These are phyloP conservation scores for Hypoxylon sp. DNA, from an alignment of 2,329 filamentous ascomycete species.

Conservation along the genomic window DNA sequence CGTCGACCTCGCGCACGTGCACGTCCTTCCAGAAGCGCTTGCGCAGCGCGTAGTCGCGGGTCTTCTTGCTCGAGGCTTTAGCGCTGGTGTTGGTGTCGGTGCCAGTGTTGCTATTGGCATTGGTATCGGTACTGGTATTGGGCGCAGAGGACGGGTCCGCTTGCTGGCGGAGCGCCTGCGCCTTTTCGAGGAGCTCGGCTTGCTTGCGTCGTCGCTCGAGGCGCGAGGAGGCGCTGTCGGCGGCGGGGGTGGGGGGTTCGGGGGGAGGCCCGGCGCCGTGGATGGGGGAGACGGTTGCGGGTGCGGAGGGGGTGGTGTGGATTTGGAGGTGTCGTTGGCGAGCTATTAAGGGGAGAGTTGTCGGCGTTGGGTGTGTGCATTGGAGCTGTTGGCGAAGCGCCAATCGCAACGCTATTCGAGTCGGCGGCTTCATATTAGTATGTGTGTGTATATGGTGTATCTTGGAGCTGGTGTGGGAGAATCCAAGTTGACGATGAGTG, in stretches of 20 bases:
- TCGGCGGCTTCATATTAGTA: slow-evolving; percentile 59
- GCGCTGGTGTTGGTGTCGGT: too few relatives aligned
- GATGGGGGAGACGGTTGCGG: slow-evolving; percentile 66
- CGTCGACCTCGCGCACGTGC: slow-evolving; percentile 75
- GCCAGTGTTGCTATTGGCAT: too few relatives aligned
- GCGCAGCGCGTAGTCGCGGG: slow-evolving; percentile 56
- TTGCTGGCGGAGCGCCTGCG: slow-evolving; percentile 63
- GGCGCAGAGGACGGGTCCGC: slow-evolving; percentile 43
- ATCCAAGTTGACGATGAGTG: slow-evolving; percentile 21
- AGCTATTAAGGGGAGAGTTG: slow-evolving; percentile 34
- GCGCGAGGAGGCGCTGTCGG: slow-evolving; percentile 56
- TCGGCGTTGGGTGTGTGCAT: slow-evolving; percentile 47
- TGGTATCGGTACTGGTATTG: slow-evolving; percentile 7
- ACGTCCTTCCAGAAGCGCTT: slow-evolving; percentile 94
- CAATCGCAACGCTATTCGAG: slow-evolving; percentile 59
- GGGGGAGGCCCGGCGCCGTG: slow-evolving; percentile 73
- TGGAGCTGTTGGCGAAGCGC: slow-evolving; percentile 49
- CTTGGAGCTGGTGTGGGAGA: neutral
- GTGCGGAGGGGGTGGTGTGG: slow-evolving; percentile 55
- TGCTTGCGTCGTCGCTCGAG: slow-evolving; percentile 68
- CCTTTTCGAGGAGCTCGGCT: slow-evolving; percentile 68
- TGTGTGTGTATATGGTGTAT: neutral
- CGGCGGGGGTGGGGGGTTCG: slow-evolving; percentile 64
- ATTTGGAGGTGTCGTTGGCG: slow-evolving; percentile 50
- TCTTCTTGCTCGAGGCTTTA: slow-evolving; percentile 12